phyloP scores from a whole-genome alignment of 1,284 basidiomycete genomes.

The Salmacisia buchloeana region DNA sequence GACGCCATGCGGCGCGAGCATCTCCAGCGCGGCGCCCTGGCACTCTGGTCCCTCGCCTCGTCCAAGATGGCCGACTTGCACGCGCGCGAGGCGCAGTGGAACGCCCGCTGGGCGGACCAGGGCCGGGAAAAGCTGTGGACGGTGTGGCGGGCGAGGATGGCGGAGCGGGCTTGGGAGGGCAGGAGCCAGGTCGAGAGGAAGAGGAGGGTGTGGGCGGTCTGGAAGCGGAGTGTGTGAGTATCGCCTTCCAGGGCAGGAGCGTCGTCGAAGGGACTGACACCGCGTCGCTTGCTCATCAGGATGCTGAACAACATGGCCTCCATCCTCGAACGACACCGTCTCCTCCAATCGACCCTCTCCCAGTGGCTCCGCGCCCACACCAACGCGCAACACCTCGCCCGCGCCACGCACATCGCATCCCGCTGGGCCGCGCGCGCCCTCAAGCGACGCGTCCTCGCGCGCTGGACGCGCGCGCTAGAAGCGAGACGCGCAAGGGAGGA shows the following conservation, averaged over 20 bases:
- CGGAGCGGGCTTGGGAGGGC: neutral
- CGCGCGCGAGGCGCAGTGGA: neutral
- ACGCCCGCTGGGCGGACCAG: neutral
- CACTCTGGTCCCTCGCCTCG: neutral
- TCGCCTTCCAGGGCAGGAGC: neutral
- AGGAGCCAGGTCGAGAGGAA: neutral
- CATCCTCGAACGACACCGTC: neutral
- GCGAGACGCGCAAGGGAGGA: neutral
- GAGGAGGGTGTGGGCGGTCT: neutral
- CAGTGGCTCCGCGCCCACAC: neutral
- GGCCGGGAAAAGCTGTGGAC: neutral
- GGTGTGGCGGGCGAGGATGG: neutral
- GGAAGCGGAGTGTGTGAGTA: neutral
- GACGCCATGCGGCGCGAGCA: neutral
- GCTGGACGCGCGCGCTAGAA: neutral
- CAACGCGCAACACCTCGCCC: neutral
- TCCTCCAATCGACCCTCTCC: slow-evolving; percentile 1
- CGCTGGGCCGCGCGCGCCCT: neutral
- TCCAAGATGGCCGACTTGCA: neutral
- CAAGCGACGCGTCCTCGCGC: neutral
- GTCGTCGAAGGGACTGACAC: neutral
- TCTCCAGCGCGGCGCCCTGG: neutral
- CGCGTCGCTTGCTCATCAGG: neutral
- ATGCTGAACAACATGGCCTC: neutral
- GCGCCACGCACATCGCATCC: neutral